Evolutionary conservation across 2,329 filamentous ascomycete species (phyloP).

Genomic region (Trichoderma harzianum): DNA sequence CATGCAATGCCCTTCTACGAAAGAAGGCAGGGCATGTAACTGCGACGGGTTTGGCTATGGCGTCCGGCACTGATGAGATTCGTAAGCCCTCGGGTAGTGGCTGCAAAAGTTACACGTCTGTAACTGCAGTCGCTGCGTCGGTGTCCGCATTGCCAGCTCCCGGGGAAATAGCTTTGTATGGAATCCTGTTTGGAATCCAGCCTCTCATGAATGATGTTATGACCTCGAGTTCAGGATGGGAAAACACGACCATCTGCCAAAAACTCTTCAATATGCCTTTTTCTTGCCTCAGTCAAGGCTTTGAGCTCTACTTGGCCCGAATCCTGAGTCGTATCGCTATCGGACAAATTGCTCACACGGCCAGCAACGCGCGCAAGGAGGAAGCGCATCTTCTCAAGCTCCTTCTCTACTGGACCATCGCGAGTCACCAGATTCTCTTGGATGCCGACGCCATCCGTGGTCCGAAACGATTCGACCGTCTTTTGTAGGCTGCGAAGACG

Average conservation of each 20-base stretch:
- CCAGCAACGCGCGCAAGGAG: slow-evolving; percentile 58
- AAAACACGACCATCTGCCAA: slow-evolving; percentile 31
- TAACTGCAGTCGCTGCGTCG: not conserved
- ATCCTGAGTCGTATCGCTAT: slow-evolving; percentile 19
- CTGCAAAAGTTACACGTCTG: not conserved
- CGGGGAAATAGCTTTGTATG: no score
- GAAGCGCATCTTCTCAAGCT: slow-evolving; percentile 64
- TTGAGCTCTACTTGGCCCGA: slow-evolving; percentile 28
- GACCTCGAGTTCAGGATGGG: slow-evolving; percentile 17
- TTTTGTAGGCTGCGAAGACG: slow-evolving; percentile 48
- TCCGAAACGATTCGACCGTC: slow-evolving; percentile 45
- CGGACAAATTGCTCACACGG: slow-evolving; percentile 43
- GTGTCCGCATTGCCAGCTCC: not conserved
- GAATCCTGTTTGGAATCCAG: not conserved
- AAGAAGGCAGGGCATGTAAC: not conserved
- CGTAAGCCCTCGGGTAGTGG: not conserved
- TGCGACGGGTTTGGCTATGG: not conserved
- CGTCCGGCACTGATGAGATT: not conserved
- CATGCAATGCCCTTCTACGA: not conserved
- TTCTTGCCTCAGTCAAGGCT: slow-evolving; percentile 39
- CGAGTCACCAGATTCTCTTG: slow-evolving; percentile 66
- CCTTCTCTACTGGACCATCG: slow-evolving; percentile 61
- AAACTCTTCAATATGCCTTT: slow-evolving; percentile 41
- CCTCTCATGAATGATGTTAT: no score
- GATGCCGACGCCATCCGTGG: slow-evolving; percentile 36